Percentiles rank a stretch among this genome's conserved stretches.
Evolutionary conservation across 2,329 filamentous ascomycete genomes (phyloP).

Genomic region (Xylariomycetidae sp.): DNA sequence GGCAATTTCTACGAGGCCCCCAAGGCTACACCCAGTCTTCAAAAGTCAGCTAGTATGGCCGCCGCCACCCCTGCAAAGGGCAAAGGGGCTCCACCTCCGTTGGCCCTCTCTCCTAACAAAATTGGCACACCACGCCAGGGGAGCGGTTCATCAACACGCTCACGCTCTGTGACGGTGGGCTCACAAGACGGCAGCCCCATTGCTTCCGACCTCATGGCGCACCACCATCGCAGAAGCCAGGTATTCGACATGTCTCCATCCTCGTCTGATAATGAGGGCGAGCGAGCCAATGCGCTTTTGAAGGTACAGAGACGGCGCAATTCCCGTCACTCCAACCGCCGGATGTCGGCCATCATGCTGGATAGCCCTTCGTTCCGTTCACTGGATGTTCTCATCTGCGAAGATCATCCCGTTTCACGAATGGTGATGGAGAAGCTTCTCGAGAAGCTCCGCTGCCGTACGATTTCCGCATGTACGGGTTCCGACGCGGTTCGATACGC

Average conservation of each 20-base stretch:
- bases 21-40: constrained; percentile 52
- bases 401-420: constrained; percentile 93
- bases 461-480: constrained; percentile 84
- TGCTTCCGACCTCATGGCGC: constrained; percentile 58
- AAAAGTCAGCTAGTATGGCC: constrained; percentile 53
- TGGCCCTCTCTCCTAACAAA: constrained; percentile 59
- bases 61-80: constrained; percentile 52
- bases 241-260: constrained; percentile 96
- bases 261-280: constrained; percentile 94
- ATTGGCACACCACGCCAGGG: constrained; percentile 54
- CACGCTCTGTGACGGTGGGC: constrained; percentile 85
- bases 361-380: constrained; percentile 84
- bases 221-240: constrained; percentile 88
- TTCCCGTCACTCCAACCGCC: constrained; percentile 93
- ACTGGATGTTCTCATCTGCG: constrained; percentile 90
- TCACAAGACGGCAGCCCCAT: constrained; percentile 86
- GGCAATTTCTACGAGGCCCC: constrained; percentile 67
- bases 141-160: constrained; percentile 59
- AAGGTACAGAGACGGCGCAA: constrained; percentile 88
- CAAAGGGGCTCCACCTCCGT: constrained; percentile 41
- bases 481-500: constrained; percentile 90
- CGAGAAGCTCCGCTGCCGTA: constrained; percentile 90
- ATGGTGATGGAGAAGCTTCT: constrained; percentile 99
- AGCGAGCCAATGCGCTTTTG: constrained; percentile 81
- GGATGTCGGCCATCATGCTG: constrained; percentile 85